A percentile compares a stretch with the other conserved stretches of the same genome.
phyloP scores from a whole-genome alignment of 306 rosid genomes.

The Glycyrrhiza uralensis region DNA sequence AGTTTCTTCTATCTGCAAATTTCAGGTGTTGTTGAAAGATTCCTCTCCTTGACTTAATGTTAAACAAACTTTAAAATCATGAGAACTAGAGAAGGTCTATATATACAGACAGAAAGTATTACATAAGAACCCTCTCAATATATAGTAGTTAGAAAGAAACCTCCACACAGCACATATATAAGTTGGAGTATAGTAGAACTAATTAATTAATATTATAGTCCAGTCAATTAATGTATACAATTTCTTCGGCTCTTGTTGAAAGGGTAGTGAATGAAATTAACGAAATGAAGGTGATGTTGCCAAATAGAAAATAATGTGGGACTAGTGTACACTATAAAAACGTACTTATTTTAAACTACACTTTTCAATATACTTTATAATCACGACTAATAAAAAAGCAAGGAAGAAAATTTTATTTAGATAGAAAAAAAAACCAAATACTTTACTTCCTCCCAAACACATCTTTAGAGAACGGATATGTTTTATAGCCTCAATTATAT shows the following conservation, averaged over 20 bases:
- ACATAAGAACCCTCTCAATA: background rate
- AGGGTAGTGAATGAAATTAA: background rate
- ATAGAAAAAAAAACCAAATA: too few species aligned
- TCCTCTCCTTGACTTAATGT: constrained; percentile 3
- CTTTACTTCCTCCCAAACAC: too few species aligned
- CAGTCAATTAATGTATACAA: background rate
- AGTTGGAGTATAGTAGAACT: background rate
- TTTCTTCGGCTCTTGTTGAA: constrained; percentile 9
- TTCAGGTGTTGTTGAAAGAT: background rate
- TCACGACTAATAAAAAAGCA: too few species aligned
- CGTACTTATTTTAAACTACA: background rate
- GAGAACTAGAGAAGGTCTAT: background rate
- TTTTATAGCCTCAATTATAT: background rate
- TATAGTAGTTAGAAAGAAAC: background rate
- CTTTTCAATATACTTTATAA: too few species aligned
- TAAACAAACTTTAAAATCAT: background rate
- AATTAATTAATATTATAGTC: background rate
- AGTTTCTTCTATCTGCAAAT: constrained; percentile 3
- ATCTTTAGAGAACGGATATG: background rate
- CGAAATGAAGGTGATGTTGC: background rate
- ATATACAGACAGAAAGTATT: background rate
- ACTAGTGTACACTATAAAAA: background rate
- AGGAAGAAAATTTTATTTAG: too few species aligned
- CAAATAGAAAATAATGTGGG: background rate
- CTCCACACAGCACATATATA: background rate